Evolutionary conservation across 257 asterid genomes (phyloP).

Genomic region (Gynochthodes officinalis): DNA sequence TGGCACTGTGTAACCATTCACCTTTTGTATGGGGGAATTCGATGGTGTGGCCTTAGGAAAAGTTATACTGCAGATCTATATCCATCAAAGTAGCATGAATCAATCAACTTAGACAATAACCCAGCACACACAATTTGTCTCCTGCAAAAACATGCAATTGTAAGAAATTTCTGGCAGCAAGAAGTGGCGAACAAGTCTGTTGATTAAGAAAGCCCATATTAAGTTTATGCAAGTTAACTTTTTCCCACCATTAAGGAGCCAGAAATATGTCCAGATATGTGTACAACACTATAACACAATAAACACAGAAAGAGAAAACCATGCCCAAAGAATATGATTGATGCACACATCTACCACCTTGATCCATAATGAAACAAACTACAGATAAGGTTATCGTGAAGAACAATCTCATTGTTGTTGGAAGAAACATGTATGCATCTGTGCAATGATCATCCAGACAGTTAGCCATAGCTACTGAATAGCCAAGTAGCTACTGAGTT

Average conservation of each 20-base stretch:
- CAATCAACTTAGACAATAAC: not conserved
- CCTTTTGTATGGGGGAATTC: no score
- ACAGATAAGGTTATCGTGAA: not conserved
- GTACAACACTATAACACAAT: not conserved
- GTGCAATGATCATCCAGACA: not conserved
- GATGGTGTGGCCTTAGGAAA: no score
- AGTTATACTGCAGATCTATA: no score
- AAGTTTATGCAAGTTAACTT: not conserved
- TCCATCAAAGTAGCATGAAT: not conserved
- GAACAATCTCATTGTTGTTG: not conserved
- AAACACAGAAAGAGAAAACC: not conserved
- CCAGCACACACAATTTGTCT: not conserved
- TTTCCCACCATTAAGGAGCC: not conserved
- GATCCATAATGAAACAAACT: not conserved
- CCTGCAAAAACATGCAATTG: not conserved
- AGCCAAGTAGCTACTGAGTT: not conserved
- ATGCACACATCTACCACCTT: not conserved
- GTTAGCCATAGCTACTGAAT: not conserved
- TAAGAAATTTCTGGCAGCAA: conserved; percentile 1
- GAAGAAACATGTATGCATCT: not conserved
- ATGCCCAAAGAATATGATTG: no score
- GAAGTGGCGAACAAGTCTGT: no score
- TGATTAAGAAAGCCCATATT: not conserved
- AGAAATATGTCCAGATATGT: not conserved
- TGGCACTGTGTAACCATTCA: not conserved